phyloP scores from a whole-genome alignment of 2,329 filamentous ascomycete genomes.

The Botrytis elliptica region DNA sequence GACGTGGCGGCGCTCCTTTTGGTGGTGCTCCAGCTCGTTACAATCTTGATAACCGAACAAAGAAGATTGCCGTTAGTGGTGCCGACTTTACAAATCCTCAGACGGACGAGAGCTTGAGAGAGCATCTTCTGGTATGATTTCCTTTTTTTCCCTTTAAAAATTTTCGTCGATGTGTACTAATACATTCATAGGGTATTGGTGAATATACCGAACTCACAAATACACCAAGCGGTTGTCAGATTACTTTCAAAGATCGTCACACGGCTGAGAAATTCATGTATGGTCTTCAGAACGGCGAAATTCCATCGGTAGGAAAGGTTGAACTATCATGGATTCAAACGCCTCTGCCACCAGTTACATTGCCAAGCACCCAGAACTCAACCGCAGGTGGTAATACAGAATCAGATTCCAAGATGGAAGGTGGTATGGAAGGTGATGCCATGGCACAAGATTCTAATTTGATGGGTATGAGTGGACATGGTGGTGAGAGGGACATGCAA shows the following conservation, averaged over 20 bases:
- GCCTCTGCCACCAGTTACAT: conserved; percentile 33
- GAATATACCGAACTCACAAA: conserved; percentile 60
- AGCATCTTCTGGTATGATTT: conserved; percentile 64
- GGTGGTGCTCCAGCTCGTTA: conserved; percentile 46
- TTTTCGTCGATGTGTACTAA: conserved; percentile 22
- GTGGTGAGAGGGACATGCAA: conserved; percentile 25
- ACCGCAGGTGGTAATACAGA: conserved; percentile 7
- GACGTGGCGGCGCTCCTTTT: conserved; percentile 45
- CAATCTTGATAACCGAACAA: conserved; percentile 74
- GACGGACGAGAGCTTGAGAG: conserved; percentile 67
- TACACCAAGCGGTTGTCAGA: conserved; percentile 48
- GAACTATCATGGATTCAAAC: conserved; percentile 62
- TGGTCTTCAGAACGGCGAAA: conserved; percentile 53
- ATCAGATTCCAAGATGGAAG: conserved; percentile 22
- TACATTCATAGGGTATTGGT: conserved; percentile 52
- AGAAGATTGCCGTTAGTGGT: conserved; percentile 62
- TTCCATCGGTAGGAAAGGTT: conserved; percentile 63
- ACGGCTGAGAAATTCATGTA: conserved; percentile 70
- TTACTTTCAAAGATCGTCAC: conserved; percentile 65
- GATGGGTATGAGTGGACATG: conserved; percentile 17
- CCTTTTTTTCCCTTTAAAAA: neutral
- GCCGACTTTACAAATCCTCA: conserved; percentile 60
- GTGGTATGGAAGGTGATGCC: conserved; percentile 38
- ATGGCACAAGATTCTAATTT: conserved; percentile 32
- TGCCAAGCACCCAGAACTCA: conserved; percentile 21